Conservation (phyloP, 768 basidiomycete genomes). For the Hysterangium stoloniferum region DNA sequence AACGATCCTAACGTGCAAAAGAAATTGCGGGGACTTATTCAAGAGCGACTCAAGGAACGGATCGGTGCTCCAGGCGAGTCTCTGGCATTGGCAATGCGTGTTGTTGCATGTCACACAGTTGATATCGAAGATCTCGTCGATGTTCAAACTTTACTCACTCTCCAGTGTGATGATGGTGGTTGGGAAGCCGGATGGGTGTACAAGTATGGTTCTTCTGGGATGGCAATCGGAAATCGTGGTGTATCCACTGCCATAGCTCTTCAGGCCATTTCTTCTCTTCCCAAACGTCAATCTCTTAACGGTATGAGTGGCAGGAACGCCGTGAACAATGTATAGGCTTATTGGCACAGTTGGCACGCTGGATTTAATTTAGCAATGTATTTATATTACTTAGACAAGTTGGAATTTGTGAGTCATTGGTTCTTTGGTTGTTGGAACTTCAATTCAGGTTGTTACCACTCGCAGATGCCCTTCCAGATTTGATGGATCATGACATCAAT, state of each 20-base stretch:
- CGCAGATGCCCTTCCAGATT: too few species aligned
- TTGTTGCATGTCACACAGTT: slow-evolving; percentile 36
- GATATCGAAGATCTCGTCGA: slow-evolving; percentile 38
- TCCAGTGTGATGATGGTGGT: slow-evolving; percentile 49
- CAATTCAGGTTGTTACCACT: too few species aligned
- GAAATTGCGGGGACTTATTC: slow-evolving; percentile 33
- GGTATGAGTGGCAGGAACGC: too few species aligned
- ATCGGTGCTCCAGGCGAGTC: slow-evolving; percentile 43
- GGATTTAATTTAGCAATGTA: too few species aligned
- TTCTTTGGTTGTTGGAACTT: too few species aligned
- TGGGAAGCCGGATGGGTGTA: slow-evolving; percentile 52
- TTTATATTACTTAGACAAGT: too few species aligned
- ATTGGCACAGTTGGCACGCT: too few species aligned
- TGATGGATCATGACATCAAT: too few species aligned
- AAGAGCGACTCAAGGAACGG: slow-evolving; percentile 40
- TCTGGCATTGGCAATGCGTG: slow-evolving; percentile 49
- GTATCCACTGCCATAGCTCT: slow-evolving; percentile 47
- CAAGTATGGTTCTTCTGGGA: slow-evolving; percentile 41
- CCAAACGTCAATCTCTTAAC: too few species aligned
- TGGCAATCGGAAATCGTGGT: slow-evolving; percentile 47
- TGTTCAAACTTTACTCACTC: slow-evolving; percentile 33
- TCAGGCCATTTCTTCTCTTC: slow-evolving; percentile 44
- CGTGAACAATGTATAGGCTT: too few species aligned
- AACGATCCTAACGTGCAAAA: slow-evolving; percentile 26
- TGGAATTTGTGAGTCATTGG: too few species aligned